Base-by-base conservation (phyloP, 169 alveolate species). In the Eimeria praecox region DNA sequence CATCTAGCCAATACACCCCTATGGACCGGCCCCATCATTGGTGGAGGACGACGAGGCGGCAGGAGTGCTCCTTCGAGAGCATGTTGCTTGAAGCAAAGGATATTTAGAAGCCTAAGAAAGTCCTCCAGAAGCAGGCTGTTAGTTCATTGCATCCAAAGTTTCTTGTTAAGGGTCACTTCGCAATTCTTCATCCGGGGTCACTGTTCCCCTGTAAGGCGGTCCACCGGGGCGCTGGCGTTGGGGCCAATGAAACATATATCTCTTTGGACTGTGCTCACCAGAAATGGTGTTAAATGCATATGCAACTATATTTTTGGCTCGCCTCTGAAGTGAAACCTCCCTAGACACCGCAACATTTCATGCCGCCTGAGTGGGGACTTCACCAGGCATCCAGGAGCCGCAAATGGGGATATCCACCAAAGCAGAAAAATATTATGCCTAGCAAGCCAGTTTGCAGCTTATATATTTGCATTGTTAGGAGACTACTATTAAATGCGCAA, bases 141-240 rank as follows among this genome's bases (percentile, higher is more conserved):
- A 33, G 46, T 69, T 69, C 27, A 33, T 30, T 69, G 78, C 78
- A 42, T n/a, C 12, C 78, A 69, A 69, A n/a, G 1, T 69, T 69
- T 33, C 78, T 33, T 33, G 30, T 5, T 27, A 73, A 35, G 49
- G 52, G 85, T 4, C 85, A 4, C 52, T 38, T 33, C 38, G 56
- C 54, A 9, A n/a, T 20, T 73, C 38, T 35, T 33, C 38, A 38
- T 73, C 85, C 3, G 44, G 86, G 86, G 86, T 75, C 86, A 75
- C 86, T 24, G 9, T 73, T 64, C 75, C 54, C 85, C 8, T 59
- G 30, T 22, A 62, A 24, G 62, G 62, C 86, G 62, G 86, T 75
- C 56, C 56, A 75, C 59, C 86, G 38, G 86, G 86, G 56, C 20
- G 86, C 62, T 44, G 62, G 40, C 86, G 62, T 75, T 24, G 62